phyloP scores from a whole-genome alignment of 768 basidiomycete species.

The Suillus sp. region DNA sequence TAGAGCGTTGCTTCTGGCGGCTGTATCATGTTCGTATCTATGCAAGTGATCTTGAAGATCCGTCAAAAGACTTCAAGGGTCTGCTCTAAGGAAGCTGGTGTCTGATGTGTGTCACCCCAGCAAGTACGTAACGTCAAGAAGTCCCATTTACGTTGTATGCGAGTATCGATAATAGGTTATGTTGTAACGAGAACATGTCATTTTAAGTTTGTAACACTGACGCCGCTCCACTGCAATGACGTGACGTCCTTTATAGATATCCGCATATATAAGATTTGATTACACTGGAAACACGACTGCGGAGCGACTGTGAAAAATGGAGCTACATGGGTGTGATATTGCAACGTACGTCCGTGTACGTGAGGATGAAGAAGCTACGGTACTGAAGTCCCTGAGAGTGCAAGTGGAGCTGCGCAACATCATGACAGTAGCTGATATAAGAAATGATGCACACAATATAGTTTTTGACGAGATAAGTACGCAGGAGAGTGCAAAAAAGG shows the following conservation, averaged over 20 bases:
- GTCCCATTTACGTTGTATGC: background rate
- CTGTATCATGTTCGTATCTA: background rate
- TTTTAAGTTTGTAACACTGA: background rate
- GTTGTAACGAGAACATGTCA: background rate
- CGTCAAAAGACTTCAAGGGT: background rate
- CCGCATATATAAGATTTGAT: background rate
- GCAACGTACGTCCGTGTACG: background rate
- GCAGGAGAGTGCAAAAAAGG: background rate
- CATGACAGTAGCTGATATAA: slow-evolving; percentile 3
- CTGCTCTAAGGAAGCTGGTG: background rate
- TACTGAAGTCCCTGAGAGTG: slow-evolving; percentile 5
- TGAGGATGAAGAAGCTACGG: background rate
- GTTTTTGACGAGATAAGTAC: background rate
- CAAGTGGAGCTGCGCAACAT: background rate
- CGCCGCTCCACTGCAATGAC: background rate
- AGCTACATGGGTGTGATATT: slow-evolving; percentile 2
- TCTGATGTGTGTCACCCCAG: background rate
- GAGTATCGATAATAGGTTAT: background rate
- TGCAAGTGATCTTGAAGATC: background rate
- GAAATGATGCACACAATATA: slow-evolving; percentile 1
- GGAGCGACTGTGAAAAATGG: background rate
- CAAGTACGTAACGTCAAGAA: background rate
- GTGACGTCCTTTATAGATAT: background rate
- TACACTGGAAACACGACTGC: background rate
- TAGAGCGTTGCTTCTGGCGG: background rate